Percentiles rank a stretch among this genome's conserved stretches.
These are phyloP conservation scores for Verruconis gallopava DNA, from an alignment of 2,329 filamentous ascomycete genomes.

Conservation along the genomic window DNA sequence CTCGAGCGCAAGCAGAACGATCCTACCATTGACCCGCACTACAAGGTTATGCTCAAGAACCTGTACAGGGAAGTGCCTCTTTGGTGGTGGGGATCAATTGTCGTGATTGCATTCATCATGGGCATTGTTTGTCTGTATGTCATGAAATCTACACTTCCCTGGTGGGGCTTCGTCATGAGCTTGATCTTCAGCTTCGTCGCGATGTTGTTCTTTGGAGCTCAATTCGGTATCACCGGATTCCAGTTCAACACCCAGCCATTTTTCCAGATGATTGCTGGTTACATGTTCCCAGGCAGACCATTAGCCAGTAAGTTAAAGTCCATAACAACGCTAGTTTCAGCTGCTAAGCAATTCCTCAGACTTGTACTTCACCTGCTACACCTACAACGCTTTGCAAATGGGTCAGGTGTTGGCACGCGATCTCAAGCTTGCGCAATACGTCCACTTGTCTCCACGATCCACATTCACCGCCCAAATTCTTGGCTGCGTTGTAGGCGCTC, in stretches of 20 bases:
- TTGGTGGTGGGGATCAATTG: slow-evolving; percentile 20
- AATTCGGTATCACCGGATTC: slow-evolving; percentile 15
- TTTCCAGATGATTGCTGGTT: slow-evolving; percentile 12
- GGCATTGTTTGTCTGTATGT: slow-evolving; percentile 18
- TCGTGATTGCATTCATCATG: slow-evolving; percentile 15
- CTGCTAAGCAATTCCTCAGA: slow-evolving; percentile 12
- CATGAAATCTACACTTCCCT: slow-evolving; percentile 19
- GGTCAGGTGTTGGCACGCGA: slow-evolving; percentile 14
- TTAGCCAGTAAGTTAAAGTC: slow-evolving; percentile 19
- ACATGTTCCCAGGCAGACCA: slow-evolving; percentile 20
- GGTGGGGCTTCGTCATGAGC: slow-evolving; percentile 21
- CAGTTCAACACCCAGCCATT: slow-evolving; percentile 15
- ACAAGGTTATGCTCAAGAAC: slow-evolving; percentile 20
- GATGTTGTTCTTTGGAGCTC: slow-evolving; percentile 18
- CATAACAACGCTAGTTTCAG: not conserved
- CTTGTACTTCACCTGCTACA: slow-evolving; percentile 31
- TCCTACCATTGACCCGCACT: slow-evolving; percentile 20
- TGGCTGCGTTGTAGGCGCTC: slow-evolving; percentile 24
- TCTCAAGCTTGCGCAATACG: slow-evolving; percentile 28
- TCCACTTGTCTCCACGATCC: slow-evolving; percentile 26
- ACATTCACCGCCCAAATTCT: slow-evolving; percentile 33
- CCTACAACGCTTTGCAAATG: slow-evolving; percentile 22
- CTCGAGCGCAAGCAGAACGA: slow-evolving; percentile 15
- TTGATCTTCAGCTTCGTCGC: slow-evolving; percentile 14
- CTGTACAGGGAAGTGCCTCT: slow-evolving; percentile 19